Evolutionary conservation across 2,329 filamentous ascomycete species (phyloP).

Genomic region (Botryotinia globosa): DNA sequence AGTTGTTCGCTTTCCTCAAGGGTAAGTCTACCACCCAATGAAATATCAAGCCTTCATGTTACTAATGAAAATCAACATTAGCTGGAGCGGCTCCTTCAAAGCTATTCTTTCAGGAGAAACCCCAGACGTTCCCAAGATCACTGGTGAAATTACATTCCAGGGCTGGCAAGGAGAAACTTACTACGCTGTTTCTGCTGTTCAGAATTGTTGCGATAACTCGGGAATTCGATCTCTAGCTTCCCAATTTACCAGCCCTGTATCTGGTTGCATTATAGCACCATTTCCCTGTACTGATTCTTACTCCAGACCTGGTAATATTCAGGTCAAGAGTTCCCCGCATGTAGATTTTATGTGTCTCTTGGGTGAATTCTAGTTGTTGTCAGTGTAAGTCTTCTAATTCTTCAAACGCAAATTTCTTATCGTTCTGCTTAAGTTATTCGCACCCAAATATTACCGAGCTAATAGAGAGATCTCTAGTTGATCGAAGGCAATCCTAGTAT

Average conservation of each 20-base stretch:
- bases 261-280: not conserved
- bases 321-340: not conserved
- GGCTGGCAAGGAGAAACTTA: not conserved
- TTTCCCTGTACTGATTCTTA: not conserved
- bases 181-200: not conserved
- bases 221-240: not conserved
- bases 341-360: not conserved
- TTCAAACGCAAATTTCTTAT: not conserved
- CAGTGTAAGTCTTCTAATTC: not conserved
- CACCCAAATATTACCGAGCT: not conserved
- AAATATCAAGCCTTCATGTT: not conserved
- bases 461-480: not conserved
- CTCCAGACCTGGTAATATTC: not conserved
- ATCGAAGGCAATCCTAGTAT: not conserved
- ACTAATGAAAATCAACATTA: not conserved
- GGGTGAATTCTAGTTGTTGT: not conserved
- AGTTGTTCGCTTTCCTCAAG: not conserved
- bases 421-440: no score
- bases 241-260: accelerated
- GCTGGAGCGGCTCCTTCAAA: not conserved
- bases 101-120: not conserved
- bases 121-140: not conserved
- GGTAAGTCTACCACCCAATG: not conserved
- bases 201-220: not conserved
- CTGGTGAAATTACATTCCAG: not conserved